phyloP scores from a whole-genome alignment of 2,329 filamentous ascomycete genomes.

The Colletotrichum sp. region DNA sequence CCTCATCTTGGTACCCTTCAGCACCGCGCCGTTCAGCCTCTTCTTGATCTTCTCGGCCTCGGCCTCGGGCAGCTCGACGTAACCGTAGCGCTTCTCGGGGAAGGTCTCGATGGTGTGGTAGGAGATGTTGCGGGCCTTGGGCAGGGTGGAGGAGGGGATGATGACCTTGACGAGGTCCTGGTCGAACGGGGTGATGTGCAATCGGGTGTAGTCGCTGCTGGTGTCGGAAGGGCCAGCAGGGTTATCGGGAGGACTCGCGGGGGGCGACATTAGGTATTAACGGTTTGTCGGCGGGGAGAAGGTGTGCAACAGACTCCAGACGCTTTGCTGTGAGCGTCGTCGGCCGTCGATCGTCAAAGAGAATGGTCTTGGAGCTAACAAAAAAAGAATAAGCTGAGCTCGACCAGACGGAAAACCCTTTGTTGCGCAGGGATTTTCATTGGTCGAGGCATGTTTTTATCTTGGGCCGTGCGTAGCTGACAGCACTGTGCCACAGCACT shows the following conservation, averaged over 20 bases:
- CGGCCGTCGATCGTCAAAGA: not conserved
- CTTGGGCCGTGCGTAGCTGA: not conserved
- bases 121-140: conserved; percentile 79
- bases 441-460: not conserved
- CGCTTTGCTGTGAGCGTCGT: not conserved
- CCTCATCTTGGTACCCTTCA: conserved; percentile 85
- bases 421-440: conserved; percentile 25
- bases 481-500: not conserved
- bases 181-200: conserved; percentile 90
- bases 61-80: conserved; percentile 78
- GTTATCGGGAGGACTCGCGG: not conserved
- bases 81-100: conserved; percentile 90
- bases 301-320: not conserved
- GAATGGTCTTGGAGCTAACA: not conserved
- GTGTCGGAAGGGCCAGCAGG: conserved; percentile 6
- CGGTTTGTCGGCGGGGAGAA: not conserved
- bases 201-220: conserved; percentile 52
- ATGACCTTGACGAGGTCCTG: conserved; percentile 74
- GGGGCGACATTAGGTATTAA: conserved; percentile 13
- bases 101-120: conserved; percentile 87
- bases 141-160: conserved; percentile 70
- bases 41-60: conserved; percentile 92
- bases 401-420: conserved; percentile 18
- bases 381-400: not conserved
- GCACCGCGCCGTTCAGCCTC: conserved; percentile 84